Base-by-base conservation (phyloP, 2,329 filamentous ascomycete genomes). In the Lachnellula cervina region DNA sequence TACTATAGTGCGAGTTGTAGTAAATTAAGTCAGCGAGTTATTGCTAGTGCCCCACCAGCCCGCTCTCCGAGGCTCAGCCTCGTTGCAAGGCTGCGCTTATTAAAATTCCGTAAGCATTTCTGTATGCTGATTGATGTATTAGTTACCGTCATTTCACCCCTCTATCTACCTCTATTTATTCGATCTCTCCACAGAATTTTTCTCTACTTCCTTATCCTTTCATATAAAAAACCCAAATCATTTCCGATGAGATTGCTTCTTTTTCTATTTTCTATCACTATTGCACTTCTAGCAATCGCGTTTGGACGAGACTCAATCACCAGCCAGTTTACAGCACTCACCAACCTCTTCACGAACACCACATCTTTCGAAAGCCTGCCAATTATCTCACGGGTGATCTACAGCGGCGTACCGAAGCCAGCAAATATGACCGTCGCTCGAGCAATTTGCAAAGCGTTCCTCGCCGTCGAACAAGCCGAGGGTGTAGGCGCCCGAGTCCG, bases 401-500 rank as follows among this genome's bases (percentile, higher is more conserved):
- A 63, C 55, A 48, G 46, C 55, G 49, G 46, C 43, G 35, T 50
- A 43, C 56, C 59, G 6, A 63, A 63, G 58, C 9, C 57, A 54
- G 57, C 59, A 52, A 76, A 82, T 55, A 88, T 88, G 81, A 82
- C 87, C 44, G 73, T 84, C 59, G 80, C 88, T 28, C 84, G 94
- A 68, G 81, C 85, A 49, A 93, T 97, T 70, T 84, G 83, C 63
- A 89, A 92, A 74, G 84, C 88, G 63, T 92, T 97, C 73, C 80
- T 90, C 45, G 93, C 93, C 58, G 74, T 87, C 57, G 90, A 96
- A 73, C 89, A 96, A 72, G 77, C 89, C 28, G 93, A 97, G 72
- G 93, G 93, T 44, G 90, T 86, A 0, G 93, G 94, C 55, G 93
- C 93, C 5, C 81, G 85, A 59, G 93, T 97, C 14, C 84, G 93